Evolutionary conservation across 305 asterid genomes (phyloP).

Genomic region (Fraxinus velutina): DNA sequence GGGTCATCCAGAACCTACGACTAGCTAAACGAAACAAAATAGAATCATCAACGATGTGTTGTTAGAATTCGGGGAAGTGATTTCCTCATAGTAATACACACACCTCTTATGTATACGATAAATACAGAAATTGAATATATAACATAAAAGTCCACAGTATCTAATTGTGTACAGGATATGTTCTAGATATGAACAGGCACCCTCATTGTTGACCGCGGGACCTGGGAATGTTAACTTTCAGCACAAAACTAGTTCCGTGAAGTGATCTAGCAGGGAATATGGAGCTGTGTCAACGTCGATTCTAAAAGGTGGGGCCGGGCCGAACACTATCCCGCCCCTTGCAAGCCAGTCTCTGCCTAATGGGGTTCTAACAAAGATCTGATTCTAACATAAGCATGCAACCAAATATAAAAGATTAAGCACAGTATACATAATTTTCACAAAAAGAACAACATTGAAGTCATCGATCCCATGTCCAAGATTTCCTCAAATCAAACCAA

Average conservation of each 20-base stretch:
- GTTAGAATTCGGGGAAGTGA: background rate
- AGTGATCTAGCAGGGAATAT: background rate
- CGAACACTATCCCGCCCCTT: background rate
- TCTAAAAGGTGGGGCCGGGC: background rate
- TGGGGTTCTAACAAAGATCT: background rate
- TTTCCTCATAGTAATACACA: background rate
- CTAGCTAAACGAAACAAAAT: background rate
- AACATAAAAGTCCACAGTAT: background rate
- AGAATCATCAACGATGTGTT: background rate
- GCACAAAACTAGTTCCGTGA: background rate
- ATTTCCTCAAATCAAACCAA: background rate
- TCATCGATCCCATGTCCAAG: background rate
- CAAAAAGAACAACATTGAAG: background rate
- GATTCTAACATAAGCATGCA: background rate
- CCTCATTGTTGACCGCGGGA: background rate
- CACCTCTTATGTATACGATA: background rate
- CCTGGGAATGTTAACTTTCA: background rate
- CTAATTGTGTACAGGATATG: background rate
- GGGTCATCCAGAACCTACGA: slow-evolving; percentile 2
- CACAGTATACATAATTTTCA: background rate
- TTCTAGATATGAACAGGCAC: background rate
- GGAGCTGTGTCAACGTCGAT: background rate
- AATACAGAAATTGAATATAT: background rate
- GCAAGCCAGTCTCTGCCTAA: background rate
- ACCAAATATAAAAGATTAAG: background rate